Percentiles rank a stretch among this genome's conserved stretches.
phyloP scores from a whole-genome alignment of 768 basidiomycete genomes.

The Naematelia aurantialba region DNA sequence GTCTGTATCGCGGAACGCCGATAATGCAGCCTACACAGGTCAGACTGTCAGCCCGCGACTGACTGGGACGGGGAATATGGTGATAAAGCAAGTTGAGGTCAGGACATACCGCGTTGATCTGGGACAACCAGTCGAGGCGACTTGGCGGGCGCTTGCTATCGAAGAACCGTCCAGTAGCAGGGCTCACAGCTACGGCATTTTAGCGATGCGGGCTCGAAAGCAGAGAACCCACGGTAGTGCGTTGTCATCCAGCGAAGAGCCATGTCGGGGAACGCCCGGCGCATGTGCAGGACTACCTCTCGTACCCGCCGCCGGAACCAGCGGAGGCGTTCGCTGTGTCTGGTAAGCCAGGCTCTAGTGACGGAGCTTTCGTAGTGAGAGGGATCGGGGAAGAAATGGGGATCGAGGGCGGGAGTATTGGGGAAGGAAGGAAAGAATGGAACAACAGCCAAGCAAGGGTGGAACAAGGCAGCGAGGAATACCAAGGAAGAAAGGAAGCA shows the following conservation, averaged over 20 bases:
- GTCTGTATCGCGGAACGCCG: not conserved
- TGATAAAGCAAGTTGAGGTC: too few species aligned
- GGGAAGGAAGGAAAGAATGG: too few species aligned
- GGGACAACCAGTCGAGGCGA: not conserved
- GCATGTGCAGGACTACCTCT: conserved; percentile 7
- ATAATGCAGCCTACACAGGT: not conserved
- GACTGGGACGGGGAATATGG: too few species aligned
- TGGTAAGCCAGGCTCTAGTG: too few species aligned
- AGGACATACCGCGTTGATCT: not conserved
- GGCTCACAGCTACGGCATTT: conserved; percentile 11
- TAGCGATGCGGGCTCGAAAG: not conserved
- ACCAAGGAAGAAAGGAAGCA: too few species aligned
- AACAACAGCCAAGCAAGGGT: too few species aligned
- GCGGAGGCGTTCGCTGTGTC: conserved; percentile 13
- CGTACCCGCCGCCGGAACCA: conserved; percentile 22
- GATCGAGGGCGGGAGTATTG: too few species aligned
- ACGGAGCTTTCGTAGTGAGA: too few species aligned
- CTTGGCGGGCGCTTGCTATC: conserved; percentile 11
- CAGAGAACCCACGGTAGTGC: conserved; percentile 20
- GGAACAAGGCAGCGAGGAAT: too few species aligned
- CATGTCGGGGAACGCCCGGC: conserved; percentile 16
- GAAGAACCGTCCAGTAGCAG: conserved; percentile 24
- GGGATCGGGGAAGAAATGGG: too few species aligned
- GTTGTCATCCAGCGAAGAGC: conserved; percentile 21
- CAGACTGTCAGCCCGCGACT: too few species aligned